phyloP scores from a whole-genome alignment of 805 yeast species.

The Nakazawaea peltata region DNA sequence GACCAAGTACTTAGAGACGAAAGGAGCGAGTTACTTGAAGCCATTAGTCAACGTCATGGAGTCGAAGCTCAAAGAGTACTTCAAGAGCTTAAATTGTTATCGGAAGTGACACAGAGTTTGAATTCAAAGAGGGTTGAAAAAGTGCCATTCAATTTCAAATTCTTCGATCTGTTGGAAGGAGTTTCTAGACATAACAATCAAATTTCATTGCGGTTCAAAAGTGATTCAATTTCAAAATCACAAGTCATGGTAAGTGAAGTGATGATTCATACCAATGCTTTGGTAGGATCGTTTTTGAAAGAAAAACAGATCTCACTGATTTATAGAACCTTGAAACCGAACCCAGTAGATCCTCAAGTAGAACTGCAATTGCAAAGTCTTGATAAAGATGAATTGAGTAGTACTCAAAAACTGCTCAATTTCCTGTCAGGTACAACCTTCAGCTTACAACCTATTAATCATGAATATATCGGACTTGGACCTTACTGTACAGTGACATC shows the following conservation, averaged over 20 bases:
- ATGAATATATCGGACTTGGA: constrained; percentile 55
- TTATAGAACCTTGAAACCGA: constrained; percentile 26
- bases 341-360: constrained; percentile 18
- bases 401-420: constrained; percentile 19
- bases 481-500: constrained; percentile 76
- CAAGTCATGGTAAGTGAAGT: constrained; percentile 68
- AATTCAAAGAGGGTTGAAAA: constrained; percentile 20
- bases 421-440: constrained; percentile 47
- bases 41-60: constrained; percentile 4
- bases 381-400: constrained; percentile 14
- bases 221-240: constrained; percentile 30
- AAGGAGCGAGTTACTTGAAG: constrained; percentile 10
- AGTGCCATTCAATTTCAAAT: constrained; percentile 25
- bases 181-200: constrained; percentile 16
- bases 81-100: constrained; percentile 29
- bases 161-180: constrained; percentile 11
- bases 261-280: constrained; percentile 74
- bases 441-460: constrained; percentile 36
- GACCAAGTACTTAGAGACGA: constrained; percentile 39
- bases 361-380: constrained; percentile 16
- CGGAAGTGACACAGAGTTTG: constrained; percentile 22
- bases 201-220: constrained; percentile 15
- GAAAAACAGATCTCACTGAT: constrained; percentile 43
- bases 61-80: constrained; percentile 10
- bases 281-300: constrained; percentile 41